phyloP scores from a whole-genome alignment of 2,329 filamentous ascomycete genomes.

The Cordyceps farinosa region DNA sequence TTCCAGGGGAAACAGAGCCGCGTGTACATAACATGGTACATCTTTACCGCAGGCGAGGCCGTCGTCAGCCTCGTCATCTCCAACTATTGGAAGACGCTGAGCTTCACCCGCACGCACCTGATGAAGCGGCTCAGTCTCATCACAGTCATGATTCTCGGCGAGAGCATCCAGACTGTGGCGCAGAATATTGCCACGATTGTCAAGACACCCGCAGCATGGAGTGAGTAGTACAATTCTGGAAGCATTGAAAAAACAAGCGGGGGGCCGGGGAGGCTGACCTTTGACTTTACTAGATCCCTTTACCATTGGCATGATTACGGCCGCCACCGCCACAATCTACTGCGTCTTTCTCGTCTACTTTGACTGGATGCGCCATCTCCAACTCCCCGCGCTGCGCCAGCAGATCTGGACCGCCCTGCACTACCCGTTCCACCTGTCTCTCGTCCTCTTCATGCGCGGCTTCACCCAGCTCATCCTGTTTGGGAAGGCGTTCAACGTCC shows the following conservation, averaged over 20 bases:
- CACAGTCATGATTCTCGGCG: conserved; percentile 64
- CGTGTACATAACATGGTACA: conserved; percentile 47
- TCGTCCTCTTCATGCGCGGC: conserved; percentile 62
- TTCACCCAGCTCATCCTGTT: conserved; percentile 54
- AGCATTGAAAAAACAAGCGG: background rate
- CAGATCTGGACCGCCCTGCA: conserved; percentile 56
- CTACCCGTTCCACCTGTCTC: conserved; percentile 60
- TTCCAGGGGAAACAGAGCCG: conserved; percentile 34
- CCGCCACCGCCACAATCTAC: conserved; percentile 41
- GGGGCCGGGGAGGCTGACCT: background rate
- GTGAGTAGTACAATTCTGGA: conserved; percentile 24
- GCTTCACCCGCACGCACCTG: conserved; percentile 59
- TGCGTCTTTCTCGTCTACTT: conserved; percentile 49
- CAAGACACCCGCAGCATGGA: conserved; percentile 39
- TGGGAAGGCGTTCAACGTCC: conserved; percentile 37
- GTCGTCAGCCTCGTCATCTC: conserved; percentile 50
- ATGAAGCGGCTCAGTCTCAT: conserved; percentile 61
- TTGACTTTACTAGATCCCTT: conserved; percentile 27
- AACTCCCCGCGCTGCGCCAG: conserved; percentile 55
- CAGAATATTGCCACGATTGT: conserved; percentile 49
- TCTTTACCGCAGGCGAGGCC: conserved; percentile 51
- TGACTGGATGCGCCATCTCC: conserved; percentile 62
- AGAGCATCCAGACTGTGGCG: conserved; percentile 59
- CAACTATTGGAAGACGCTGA: conserved; percentile 51
- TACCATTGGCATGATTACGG: conserved; percentile 40